Evolutionary conservation across 805 yeast species (phyloP).

Genomic region (Ascoidea tarda): DNA sequence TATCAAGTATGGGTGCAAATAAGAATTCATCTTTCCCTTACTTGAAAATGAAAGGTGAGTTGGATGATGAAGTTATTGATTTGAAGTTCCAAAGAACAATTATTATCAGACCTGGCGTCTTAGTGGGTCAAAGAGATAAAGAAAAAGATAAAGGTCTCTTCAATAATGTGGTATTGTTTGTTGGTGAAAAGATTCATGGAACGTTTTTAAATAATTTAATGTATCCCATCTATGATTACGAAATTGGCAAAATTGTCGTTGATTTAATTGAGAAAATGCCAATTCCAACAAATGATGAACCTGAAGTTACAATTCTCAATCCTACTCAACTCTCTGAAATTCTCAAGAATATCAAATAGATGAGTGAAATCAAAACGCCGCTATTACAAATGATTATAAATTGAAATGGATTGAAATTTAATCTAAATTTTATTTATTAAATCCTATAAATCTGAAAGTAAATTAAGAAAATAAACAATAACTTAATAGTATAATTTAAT

Average conservation of each 20-base stretch:
- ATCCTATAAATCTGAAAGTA: too few relatives aligned
- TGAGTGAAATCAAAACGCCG: too few relatives aligned
- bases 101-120: slow-evolving; percentile 64
- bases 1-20: slow-evolving; percentile 56
- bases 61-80: slow-evolving; percentile 52
- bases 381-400: too few relatives aligned
- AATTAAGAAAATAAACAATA: too few relatives aligned
- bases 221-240: slow-evolving; percentile 49
- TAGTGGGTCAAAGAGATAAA: slow-evolving; percentile 47
- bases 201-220: slow-evolving; percentile 19
- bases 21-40: slow-evolving; percentile 45
- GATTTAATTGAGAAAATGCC: not conserved
- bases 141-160: slow-evolving; percentile 21
- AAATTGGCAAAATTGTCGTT: slow-evolving; percentile 47
- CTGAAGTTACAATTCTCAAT: not conserved
- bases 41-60: slow-evolving; percentile 54
- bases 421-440: too few relatives aligned
- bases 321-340: not conserved
- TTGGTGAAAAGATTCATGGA: slow-evolving; percentile 21
- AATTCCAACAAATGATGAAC: not conserved
- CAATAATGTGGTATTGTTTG: slow-evolving; percentile 17
- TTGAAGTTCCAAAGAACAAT: slow-evolving; percentile 59
- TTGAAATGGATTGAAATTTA: too few relatives aligned
- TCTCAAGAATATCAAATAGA: too few relatives aligned
- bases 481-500: too few relatives aligned